Base-by-base conservation (phyloP, 2,329 filamentous ascomycete species). In the Botrytis medusae region DNA sequence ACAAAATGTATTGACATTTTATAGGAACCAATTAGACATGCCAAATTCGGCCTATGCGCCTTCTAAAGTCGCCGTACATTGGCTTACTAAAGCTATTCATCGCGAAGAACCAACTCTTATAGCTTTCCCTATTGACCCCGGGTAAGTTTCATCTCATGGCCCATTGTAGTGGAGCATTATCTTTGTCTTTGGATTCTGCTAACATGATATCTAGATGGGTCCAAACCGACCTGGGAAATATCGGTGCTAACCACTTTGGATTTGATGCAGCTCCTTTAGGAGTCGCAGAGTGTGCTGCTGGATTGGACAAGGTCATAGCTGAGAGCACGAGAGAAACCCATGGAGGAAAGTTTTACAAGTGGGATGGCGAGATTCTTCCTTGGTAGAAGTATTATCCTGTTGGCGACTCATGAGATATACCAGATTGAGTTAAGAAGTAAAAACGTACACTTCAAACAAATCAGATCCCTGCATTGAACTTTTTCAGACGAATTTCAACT, bases 151-250 rank as follows among this genome's bases (percentile, higher is more conserved):
- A 57, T 29, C 16, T 29, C 6, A 57, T 29, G n/a, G n/a, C n/a
- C 0, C 51, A 6, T 9, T 9, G 16, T 18, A 10, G 32, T 61
- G 32, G 29, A 37, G 34, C 10, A 10, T 57, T 6, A 34, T 14
- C 22, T 62, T 40, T 9, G 14, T n/a, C 22, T 62, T 42, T 10
- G 5, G 16, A 40, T 10, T 8, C 37, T n/a, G 60, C 60, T 62
- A 62, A 62, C 34, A 57, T 18, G 60, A 14, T 18, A n/a, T 42
- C 32, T 18, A 62, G 82, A 59, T 82, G 79, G 64, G 77, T 79
- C 0, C 79, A 83, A 62, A 78, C 76, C 1, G 76, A 78, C 32
- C 76, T 78, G 75, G 77, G 77, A 2, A 76, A 71, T 32, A 32
- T 51, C 25, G 76, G 71, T 48, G 77, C 77, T 1, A 44, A 69